Base-by-base conservation (phyloP, 2,329 filamentous ascomycete genomes). In the Aureobasidium uvarum region DNA sequence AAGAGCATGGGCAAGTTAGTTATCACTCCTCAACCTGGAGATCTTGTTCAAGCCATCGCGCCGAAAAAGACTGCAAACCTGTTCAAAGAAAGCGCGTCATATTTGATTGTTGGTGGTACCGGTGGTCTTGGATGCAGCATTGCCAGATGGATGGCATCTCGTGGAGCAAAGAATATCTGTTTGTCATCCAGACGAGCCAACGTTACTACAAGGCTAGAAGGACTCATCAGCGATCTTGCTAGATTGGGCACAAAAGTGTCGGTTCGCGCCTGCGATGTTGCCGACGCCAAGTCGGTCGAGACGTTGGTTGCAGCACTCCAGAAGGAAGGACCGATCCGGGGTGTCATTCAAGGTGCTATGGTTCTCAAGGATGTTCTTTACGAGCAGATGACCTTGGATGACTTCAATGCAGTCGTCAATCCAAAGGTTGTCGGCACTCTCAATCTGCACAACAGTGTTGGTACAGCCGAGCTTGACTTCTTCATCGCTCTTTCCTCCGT, bases 361-460 rank as follows among this genome's bases (percentile, higher is more conserved):
- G 56, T 60, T 11, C 41, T 62, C 31, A 51, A 62, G 23, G 59
- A 62, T 62, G 46, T 62, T 14, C 46, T 51, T 4, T 65, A 51
- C 51, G 64, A 62, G 14, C 54, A 62, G 16, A 73, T 73, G 72
- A 70, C 70, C 0, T 51, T 66, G 6, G 55, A 68, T 18, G 62
- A 74, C 18, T 74, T 65, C 46, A 56, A 64, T 6, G 56, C 31
- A 10, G 62, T 66, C 20, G 62, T 69, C 5, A 33, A 23, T 0
- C 70, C 73, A 18, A 76, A 76, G 60, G 69, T 75, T 8, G 14
- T 67, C 10, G 73, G 72, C 10, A 70, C 72, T 16, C 70, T 70
- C 68, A 73, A 75, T 45, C 65, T 76, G 18, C 71, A 71, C 66
- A 62, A 68, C 8, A 52, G 66, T 2, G 55, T 67, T 2, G 36